Percentiles rank a stretch among this genome's conserved stretches.
Conservation (phyloP, 306 rosid species). For the Cucumis hystrix region DNA sequence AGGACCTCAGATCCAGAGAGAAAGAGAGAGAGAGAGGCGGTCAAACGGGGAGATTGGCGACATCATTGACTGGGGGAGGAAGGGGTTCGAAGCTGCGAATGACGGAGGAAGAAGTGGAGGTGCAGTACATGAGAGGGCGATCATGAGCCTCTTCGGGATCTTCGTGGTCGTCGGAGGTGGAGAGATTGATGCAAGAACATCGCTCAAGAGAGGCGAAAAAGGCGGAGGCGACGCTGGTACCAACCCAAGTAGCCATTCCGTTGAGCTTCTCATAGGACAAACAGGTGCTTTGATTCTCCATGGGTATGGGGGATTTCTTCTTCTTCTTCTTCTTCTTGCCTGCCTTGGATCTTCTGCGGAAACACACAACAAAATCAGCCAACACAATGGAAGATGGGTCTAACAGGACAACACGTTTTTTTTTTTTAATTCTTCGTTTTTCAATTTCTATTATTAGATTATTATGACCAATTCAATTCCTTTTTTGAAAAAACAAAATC, state of each 20-base stretch:
- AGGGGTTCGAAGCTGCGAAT: constrained; percentile 18
- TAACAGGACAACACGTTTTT: not conserved
- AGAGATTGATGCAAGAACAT: constrained; percentile 38
- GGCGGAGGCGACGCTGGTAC: constrained; percentile 34
- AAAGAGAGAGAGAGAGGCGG: not conserved
- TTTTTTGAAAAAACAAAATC: not conserved
- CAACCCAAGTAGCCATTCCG: constrained; percentile 23
- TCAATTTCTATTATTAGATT: not conserved
- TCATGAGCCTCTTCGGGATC: constrained; percentile 29
- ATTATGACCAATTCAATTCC: not conserved
- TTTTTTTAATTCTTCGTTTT: not conserved
- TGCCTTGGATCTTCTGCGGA: not conserved
- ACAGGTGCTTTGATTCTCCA: constrained; percentile 22
- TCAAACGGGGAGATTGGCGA: constrained; percentile 38
- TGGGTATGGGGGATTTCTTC: not conserved
- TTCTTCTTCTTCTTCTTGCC: not conserved
- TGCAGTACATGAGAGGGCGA: constrained; percentile 34
- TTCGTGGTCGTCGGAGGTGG: constrained; percentile 35
- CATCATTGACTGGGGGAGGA: constrained; percentile 20
- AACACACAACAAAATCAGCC: not conserved
- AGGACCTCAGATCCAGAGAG: not conserved
- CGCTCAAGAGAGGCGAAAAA: constrained; percentile 34
- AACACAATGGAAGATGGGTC: not conserved
- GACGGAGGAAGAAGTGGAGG: constrained; percentile 23
- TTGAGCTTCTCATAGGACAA: constrained; percentile 29